These are phyloP conservation scores for Dactylis glomerata DNA, from an alignment of 176 grass and related monocot genomes.

Conservation along the genomic window DNA sequence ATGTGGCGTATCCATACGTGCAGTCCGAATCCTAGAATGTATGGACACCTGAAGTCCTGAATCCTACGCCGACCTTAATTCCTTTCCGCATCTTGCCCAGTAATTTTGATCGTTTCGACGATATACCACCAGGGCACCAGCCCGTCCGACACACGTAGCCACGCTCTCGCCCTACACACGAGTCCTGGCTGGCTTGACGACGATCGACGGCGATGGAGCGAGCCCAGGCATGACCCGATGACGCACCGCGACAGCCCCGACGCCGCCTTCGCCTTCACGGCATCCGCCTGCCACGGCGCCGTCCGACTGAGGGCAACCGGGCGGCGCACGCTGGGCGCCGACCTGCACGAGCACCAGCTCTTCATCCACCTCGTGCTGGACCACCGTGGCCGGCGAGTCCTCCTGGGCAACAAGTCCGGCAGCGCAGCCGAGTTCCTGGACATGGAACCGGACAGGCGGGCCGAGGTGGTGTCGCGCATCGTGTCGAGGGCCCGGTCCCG, in stretches of 20 bases:
- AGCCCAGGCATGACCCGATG: neutral
- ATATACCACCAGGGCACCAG: neutral
- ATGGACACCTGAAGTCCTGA: neutral
- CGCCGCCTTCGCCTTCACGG: conserved; percentile 4
- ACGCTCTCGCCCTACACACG: neutral
- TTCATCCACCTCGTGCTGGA: conserved; percentile 17
- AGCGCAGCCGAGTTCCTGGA: conserved; percentile 2
- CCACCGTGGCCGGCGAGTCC: neutral
- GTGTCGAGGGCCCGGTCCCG: neutral
- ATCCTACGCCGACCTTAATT: neutral
- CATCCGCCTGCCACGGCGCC: neutral
- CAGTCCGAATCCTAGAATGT: neutral
- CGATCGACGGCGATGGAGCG: neutral
- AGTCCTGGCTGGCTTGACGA: neutral
- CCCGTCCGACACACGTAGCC: neutral
- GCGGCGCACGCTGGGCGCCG: neutral
- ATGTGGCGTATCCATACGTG: neutral
- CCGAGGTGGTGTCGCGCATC: neutral
- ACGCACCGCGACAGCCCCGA: neutral
- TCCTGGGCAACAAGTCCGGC: conserved; percentile 9
- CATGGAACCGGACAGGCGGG: neutral
- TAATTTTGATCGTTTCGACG: neutral
- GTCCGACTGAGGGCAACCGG: neutral
- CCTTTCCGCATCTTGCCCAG: neutral
- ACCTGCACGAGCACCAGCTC: conserved; percentile 22